phyloP scores from a whole-genome alignment of 176 grass and related monocot species.

The Oryza australiensis region DNA sequence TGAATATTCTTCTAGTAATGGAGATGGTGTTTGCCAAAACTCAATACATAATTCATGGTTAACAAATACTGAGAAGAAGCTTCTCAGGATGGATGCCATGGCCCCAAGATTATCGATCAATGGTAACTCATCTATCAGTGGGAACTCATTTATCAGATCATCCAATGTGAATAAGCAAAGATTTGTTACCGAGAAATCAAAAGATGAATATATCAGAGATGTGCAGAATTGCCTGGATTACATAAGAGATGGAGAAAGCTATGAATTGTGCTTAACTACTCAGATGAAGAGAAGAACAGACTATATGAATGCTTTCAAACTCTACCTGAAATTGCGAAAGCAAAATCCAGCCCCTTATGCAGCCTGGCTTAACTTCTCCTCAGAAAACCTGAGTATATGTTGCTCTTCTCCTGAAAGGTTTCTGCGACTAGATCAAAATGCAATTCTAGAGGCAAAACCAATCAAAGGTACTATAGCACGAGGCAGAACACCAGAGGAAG shows the following conservation, averaged over 20 bases:
- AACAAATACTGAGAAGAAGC: constrained; percentile 73
- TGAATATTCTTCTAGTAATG: constrained; percentile 40
- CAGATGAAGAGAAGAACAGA: constrained; percentile 72
- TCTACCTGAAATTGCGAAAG: constrained; percentile 78
- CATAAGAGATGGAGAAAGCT: constrained; percentile 90
- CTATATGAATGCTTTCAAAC: constrained; percentile 55
- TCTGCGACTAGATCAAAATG: constrained; percentile 60
- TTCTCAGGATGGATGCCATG: constrained; percentile 54
- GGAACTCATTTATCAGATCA: constrained; percentile 40
- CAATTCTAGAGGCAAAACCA: constrained; percentile 89
- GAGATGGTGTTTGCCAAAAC: constrained; percentile 23
- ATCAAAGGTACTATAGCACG: constrained; percentile 96
- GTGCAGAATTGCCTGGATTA: constrained; percentile 67
- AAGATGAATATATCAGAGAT: constrained; percentile 80
- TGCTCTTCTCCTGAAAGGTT: constrained; percentile 97
- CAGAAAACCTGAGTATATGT: constrained; percentile 78
- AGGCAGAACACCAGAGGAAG: constrained; percentile 82
- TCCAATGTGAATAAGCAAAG: constrained; percentile 41
- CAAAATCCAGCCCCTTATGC: constrained; percentile 95
- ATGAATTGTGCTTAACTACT: constrained; percentile 92
- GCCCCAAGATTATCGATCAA: constrained; percentile 30
- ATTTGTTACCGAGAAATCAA: constrained; percentile 81
- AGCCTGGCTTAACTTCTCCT: constrained; percentile 92
- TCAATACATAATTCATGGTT: constrained; percentile 60
- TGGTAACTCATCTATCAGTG: constrained; percentile 35